Percentiles rank a stretch among this genome's conserved stretches.
Conservation (phyloP, 257 asterid genomes). For the Misopates orontium region DNA sequence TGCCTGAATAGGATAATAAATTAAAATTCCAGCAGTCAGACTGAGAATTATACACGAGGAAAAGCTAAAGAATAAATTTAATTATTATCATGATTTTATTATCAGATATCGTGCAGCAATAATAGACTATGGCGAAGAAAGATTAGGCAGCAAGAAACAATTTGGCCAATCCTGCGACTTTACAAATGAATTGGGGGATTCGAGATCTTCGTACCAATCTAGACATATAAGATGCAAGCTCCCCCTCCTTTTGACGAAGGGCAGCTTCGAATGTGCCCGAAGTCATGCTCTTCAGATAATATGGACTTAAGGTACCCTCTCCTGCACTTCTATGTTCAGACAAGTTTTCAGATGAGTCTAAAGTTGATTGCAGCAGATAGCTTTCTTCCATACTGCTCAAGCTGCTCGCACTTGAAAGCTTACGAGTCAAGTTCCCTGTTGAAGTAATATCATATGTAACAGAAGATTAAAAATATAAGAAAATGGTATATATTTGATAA, state of each 20-base stretch:
- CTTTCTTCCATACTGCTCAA: slow-evolving; percentile 97
- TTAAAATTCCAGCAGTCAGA: slow-evolving; percentile 7
- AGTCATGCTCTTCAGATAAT: slow-evolving; percentile 79
- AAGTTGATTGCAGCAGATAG: slow-evolving; percentile 79
- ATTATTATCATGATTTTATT: slow-evolving; percentile 5
- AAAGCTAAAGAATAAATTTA: neutral
- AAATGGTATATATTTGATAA: slow-evolving; percentile 13
- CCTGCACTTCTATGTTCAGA: slow-evolving; percentile 64
- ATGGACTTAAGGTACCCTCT: slow-evolving; percentile 73
- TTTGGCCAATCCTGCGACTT: neutral
- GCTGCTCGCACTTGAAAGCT: slow-evolving; percentile 87
- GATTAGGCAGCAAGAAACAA: neutral
- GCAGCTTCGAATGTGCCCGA: slow-evolving; percentile 87
- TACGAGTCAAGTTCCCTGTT: slow-evolving; percentile 77
- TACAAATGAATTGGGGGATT: slow-evolving; percentile 13
- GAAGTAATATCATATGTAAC: slow-evolving; percentile 31
- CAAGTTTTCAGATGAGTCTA: slow-evolving; percentile 74
- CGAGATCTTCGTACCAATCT: slow-evolving; percentile 66
- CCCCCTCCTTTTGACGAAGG: slow-evolving; percentile 98
- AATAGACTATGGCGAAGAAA: neutral
- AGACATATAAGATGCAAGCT: slow-evolving; percentile 93
- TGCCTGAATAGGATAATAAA: slow-evolving; percentile 50
- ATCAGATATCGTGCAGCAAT: neutral
- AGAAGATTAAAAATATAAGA: slow-evolving; percentile 8
- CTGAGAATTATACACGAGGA: slow-evolving; percentile 8